Percentiles rank a stretch among this genome's conserved stretches.
Evolutionary conservation across 805 yeast species (phyloP).

Genomic region (Myxozyma neglecta): DNA sequence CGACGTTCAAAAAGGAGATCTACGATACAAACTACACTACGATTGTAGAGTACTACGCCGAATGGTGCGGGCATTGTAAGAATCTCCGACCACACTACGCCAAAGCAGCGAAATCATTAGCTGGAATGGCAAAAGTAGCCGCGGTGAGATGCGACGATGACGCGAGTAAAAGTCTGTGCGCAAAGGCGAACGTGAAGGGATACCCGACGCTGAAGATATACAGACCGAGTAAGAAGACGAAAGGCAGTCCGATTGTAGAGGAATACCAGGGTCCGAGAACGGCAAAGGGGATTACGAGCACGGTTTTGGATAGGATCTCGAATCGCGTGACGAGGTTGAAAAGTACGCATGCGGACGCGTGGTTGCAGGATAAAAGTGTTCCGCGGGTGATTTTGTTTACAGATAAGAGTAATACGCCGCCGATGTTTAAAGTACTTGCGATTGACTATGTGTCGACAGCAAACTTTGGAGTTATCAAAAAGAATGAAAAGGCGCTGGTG

Average conservation of each 20-base stretch:
- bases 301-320: constrained; percentile 42
- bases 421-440: constrained; percentile 64
- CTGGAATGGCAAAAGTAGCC: constrained; percentile 54
- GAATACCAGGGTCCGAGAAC: constrained; percentile 45
- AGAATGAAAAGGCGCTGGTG: constrained; percentile 36
- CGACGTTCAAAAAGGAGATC: constrained; percentile 65
- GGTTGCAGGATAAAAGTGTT: constrained; percentile 5
- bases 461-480: constrained; percentile 46
- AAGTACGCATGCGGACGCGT: constrained; percentile 3
- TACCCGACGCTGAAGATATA: constrained; percentile 83
- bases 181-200: constrained; percentile 63
- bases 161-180: constrained; percentile 67
- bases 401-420: constrained; percentile 48
- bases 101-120: constrained; percentile 61
- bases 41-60: constrained; percentile 88
- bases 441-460: constrained; percentile 60
- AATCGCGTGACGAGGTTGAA: constrained; percentile 18
- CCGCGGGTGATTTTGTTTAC: constrained; percentile 24
- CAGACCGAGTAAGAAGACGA: constrained; percentile 59
- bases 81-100: constrained; percentile 62
- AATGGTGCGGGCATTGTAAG: constrained; percentile 91
- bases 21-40: constrained; percentile 72
- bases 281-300: constrained; percentile 54
- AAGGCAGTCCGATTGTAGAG: constrained; percentile 31
- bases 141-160: constrained; percentile 84